Conservation (phyloP, 164 flowering plant species). For the Kalanchoe fedtschenkoi region DNA sequence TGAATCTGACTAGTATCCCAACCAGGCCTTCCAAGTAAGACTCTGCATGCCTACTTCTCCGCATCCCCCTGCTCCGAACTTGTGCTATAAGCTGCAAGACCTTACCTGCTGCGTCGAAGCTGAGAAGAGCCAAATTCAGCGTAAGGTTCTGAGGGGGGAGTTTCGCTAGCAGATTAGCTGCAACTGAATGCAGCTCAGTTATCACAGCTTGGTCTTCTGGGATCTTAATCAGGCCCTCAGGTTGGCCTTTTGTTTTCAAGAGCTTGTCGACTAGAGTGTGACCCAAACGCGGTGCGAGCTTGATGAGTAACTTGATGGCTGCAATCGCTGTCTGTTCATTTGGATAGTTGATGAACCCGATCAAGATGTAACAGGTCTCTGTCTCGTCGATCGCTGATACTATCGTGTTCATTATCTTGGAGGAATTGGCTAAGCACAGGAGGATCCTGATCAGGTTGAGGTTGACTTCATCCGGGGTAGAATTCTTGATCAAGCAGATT, state of each 20-base stretch:
- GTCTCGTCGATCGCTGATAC: conserved; percentile 48
- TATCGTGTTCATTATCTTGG: conserved; percentile 29
- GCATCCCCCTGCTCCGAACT: conserved; percentile 36
- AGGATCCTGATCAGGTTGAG: conserved; percentile 48
- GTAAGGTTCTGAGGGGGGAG: conserved; percentile 60
- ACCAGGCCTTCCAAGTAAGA: conserved; percentile 64
- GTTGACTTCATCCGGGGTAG: conserved; percentile 39
- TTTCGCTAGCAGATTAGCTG: conserved; percentile 47
- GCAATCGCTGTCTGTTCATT: conserved; percentile 48
- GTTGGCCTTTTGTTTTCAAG: conserved; percentile 58
- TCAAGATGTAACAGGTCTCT: conserved; percentile 43
- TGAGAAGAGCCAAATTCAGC: conserved; percentile 54
- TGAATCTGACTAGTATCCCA: conserved; percentile 65
- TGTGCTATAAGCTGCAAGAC: conserved; percentile 29
- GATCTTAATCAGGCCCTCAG: conserved; percentile 36
- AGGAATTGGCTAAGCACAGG: conserved; percentile 32
- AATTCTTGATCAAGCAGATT: conserved; percentile 35
- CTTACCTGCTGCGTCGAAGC: conserved; percentile 27
- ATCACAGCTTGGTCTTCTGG: conserved; percentile 22
- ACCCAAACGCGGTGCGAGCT: conserved; percentile 50
- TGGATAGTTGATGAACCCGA: conserved; percentile 46
- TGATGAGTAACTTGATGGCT: conserved; percentile 44
- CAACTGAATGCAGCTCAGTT: conserved; percentile 50
- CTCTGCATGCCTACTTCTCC: conserved; percentile 39
- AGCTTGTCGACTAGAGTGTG: conserved; percentile 50